Conservation (phyloP, 1,284 basidiomycete species). For the Gomphus bonarii region DNA sequence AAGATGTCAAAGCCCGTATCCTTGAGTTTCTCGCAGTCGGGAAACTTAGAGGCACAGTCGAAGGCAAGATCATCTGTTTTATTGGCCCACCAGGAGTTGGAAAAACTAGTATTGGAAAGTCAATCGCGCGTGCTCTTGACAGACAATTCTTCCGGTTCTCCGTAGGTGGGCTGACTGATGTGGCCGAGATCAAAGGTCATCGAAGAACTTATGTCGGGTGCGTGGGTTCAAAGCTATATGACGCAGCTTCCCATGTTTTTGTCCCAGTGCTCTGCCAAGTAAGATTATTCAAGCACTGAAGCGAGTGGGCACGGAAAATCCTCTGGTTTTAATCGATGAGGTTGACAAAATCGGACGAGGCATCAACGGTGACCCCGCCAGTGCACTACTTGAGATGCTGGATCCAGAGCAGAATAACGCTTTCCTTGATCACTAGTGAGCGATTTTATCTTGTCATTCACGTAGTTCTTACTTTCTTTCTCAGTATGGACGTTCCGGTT, state of each 20-base stretch:
- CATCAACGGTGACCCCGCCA: constrained; percentile 92
- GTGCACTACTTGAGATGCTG: constrained; percentile 92
- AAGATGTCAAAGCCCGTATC: constrained; percentile 95
- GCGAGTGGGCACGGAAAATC: constrained; percentile 95
- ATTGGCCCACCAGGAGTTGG: constrained; percentile 97
- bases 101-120: constrained; percentile 92
- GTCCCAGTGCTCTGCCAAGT: constrained; percentile 76
- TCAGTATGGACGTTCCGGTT: constrained; percentile 92
- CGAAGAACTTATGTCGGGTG: constrained; percentile 92
- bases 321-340: constrained; percentile 93
- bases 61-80: constrained; percentile 97
- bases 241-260: constrained; percentile 7
- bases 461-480: not conserved
- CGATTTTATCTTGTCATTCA: not conserved
- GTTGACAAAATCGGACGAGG: constrained; percentile 98
- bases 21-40: constrained; percentile 98
- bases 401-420: constrained; percentile 97
- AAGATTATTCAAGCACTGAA: constrained; percentile 98
- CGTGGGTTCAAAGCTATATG: constrained; percentile 19
- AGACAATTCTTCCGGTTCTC: constrained; percentile 94
- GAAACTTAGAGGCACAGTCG: constrained; percentile 91
- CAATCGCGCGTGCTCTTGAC: constrained; percentile 80
- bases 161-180: constrained; percentile 93
- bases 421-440: constrained; percentile 94
- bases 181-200: constrained; percentile 99